phyloP scores from a whole-genome alignment of 176 grass and related monocot genomes.

The Oryza longistaminata region DNA sequence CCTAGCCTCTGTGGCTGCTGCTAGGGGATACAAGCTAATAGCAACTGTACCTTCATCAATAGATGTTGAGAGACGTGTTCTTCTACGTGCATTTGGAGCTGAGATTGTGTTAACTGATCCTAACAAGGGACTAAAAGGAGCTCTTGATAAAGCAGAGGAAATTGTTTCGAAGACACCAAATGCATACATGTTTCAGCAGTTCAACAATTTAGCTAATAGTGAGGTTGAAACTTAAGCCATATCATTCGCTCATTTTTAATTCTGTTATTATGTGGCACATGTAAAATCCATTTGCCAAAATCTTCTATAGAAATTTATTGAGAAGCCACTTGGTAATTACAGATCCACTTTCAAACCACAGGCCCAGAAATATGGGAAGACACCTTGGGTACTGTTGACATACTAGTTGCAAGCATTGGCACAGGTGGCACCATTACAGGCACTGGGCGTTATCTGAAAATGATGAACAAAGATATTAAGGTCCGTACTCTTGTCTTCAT shows the following conservation, averaged over 20 bases:
- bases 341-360: constrained; percentile 99
- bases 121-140: constrained; percentile 73
- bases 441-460: constrained; percentile 83
- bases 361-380: constrained; percentile 99
- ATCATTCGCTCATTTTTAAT: constrained; percentile 22
- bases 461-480: constrained; percentile 87
- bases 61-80: constrained; percentile 70
- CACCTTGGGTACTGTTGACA: constrained; percentile 85
- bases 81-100: constrained; percentile 77
- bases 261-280: constrained; percentile 9
- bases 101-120: constrained; percentile 89
- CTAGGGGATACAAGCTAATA: constrained; percentile 89
- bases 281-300: constrained; percentile 29
- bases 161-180: constrained; percentile 70
- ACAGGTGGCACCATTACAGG: constrained; percentile 90
- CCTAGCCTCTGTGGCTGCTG: constrained; percentile 83
- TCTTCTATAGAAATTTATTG: constrained; percentile 49
- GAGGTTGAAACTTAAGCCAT: constrained; percentile 56
- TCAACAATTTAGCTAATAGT: constrained; percentile 75
- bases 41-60: constrained; percentile 86
- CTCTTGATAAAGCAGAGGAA: constrained; percentile 85
- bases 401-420: constrained; percentile 94
- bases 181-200: constrained; percentile 86
- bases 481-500: constrained; percentile 40
- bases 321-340: constrained; percentile 77